Evolutionary conservation across 305 asterid species (phyloP).

Genomic region (Fraxinus floribunda): DNA sequence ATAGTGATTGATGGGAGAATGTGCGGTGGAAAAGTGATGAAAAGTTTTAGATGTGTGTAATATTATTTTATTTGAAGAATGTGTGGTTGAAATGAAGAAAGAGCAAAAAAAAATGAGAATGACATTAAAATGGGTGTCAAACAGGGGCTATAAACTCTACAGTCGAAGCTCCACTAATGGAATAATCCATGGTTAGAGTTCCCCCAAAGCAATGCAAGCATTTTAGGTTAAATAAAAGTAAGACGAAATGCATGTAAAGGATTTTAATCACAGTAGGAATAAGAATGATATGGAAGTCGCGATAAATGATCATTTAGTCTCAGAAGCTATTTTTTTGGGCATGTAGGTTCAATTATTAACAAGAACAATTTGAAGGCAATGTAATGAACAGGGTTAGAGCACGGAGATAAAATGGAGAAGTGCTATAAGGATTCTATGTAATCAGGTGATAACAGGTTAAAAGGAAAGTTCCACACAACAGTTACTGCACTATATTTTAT

Average conservation of each 20-base stretch:
- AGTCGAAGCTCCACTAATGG: background rate
- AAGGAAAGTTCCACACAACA: background rate
- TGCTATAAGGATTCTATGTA: background rate
- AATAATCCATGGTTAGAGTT: background rate
- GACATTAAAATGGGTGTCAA: too few relatives aligned
- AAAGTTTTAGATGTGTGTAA: too few relatives aligned
- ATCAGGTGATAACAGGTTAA: background rate
- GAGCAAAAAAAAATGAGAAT: too few relatives aligned
- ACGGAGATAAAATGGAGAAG: background rate
- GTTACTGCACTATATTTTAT: background rate
- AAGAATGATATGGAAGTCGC: background rate
- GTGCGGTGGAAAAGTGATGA: too few relatives aligned
- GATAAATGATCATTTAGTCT: background rate
- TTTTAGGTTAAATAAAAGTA: background rate
- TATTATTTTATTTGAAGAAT: too few relatives aligned
- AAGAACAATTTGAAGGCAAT: background rate
- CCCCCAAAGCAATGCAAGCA: background rate
- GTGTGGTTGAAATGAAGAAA: too few relatives aligned
- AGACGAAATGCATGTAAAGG: background rate
- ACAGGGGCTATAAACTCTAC: background rate
- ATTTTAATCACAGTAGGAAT: background rate
- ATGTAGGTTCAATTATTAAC: background rate
- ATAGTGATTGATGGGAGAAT: too few relatives aligned
- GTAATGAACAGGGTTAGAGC: background rate
- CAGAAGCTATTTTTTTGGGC: background rate